Evolutionary conservation across 371 early-diverging fungal species (phyloP).

Genomic region (Sporodiniella umbellata): DNA sequence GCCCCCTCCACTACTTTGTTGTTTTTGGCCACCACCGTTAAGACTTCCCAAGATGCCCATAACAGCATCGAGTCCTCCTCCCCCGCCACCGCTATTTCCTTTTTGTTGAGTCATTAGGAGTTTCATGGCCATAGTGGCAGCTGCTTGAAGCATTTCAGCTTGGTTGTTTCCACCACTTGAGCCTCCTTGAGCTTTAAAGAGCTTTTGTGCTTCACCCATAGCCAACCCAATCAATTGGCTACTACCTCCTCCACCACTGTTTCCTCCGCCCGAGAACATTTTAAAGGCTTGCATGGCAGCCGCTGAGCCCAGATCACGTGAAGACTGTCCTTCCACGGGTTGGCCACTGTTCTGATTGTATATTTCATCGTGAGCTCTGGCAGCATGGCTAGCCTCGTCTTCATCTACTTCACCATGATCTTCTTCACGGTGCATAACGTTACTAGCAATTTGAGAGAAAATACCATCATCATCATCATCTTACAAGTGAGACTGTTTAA

Average conservation of each 20-base stretch:
- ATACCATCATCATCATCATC: conserved; percentile 19
- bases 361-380: conserved; percentile 30
- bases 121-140: conserved; percentile 32
- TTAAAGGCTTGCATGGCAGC: conserved; percentile 52
- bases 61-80: conserved; percentile 12
- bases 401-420: conserved; percentile 20
- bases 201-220: conserved; percentile 51
- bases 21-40: conserved; percentile 12
- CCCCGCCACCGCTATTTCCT: conserved; percentile 1
- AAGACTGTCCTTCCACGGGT: conserved; percentile 20
- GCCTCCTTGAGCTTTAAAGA: conserved; percentile 32
- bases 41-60: conserved; percentile 21
- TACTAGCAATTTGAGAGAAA: conserved; percentile 28
- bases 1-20: conserved; percentile 12
- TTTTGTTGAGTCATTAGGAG: conserved; percentile 19
- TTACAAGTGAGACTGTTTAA: neutral
- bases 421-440: conserved; percentile 21
- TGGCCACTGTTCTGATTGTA: conserved; percentile 29
- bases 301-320: conserved; percentile 44
- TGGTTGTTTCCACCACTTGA: conserved; percentile 13
- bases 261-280: conserved; percentile 35
- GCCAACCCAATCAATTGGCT: conserved; percentile 41
- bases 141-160: conserved; percentile 25
- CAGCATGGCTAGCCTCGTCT: conserved; percentile 30
- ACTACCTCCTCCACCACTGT: conserved; percentile 21